Evolutionary conservation across 768 basidiomycete species (phyloP), one percentile per base, ranked within the genome.

Genomic region (Tricholoma sp.): DNA sequence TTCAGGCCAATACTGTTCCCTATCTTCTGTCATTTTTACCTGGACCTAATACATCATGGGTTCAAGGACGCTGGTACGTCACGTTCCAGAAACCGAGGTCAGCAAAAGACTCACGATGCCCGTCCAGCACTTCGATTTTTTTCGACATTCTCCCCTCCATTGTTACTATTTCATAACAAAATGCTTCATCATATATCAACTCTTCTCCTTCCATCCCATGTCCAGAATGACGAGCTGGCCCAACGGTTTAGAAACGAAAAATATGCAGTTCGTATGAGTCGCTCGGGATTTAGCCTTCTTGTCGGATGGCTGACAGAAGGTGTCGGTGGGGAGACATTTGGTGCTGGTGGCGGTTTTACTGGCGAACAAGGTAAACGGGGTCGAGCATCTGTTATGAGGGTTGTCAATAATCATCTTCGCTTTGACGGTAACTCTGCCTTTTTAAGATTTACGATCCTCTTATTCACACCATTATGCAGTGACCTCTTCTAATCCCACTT

Each of bases 281-380:
- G 91, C 24, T 94, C 94, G 35, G 91, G 94, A 6, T 96, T 97
- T 67, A 83, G 89, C 45, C 83, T 99, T 27, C 78, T 99, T 7
- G 80, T 98, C 2, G 95, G 96, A 29, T 99, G 97, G 97, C 74
- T 98, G 56, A 97, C 93, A 21, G 95, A 98, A 68, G 94, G 94
- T 14, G 78, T 88, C 55, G 85, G 94, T 57, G 87, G 94, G 56
- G 91, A 93, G 69, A 81, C 86, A n/a, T 69, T 88, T 61, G 95
- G 95, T 52, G 75, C 79, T 57, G 86, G 92, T 7, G 82, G 85
- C 52, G 87, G 93, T 0, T 91, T 92, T 64, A 77, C 85, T 31
- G 92, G 90, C 1, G 87, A 92, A 63, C 82, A 82, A 56, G 93
- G 91, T 18, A 86, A 88, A 65, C 77, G 94, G 59, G 93, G 94